Evolutionary conservation across 306 rosid genomes (phyloP).

Genomic region (Cucurbita argyrosperma): DNA sequence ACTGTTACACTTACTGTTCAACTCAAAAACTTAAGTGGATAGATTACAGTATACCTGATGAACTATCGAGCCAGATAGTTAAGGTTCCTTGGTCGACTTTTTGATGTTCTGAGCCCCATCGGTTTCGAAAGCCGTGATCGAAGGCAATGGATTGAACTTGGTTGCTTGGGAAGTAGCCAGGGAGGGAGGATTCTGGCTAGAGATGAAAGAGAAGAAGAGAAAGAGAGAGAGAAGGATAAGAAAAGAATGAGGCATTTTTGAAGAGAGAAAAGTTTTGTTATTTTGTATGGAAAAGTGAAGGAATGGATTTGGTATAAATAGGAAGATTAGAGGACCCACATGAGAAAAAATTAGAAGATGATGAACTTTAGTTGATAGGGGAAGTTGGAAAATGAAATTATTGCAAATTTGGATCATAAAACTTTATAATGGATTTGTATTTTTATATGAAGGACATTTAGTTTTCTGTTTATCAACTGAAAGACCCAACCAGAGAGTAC

Average conservation of each 20-base stretch:
- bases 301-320: slow-evolving; percentile 2
- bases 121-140: slow-evolving; percentile 45
- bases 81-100: slow-evolving; percentile 37
- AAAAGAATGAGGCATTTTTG: slow-evolving; percentile 20
- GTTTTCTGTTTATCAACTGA: background rate
- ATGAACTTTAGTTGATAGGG: slow-evolving; percentile 2
- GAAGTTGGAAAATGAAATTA: background rate
- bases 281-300: background rate
- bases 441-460: background rate
- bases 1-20: too few species aligned
- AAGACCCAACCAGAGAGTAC: background rate
- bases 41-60: slow-evolving; percentile 30
- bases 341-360: background rate
- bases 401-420: background rate
- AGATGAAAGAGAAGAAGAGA: slow-evolving; percentile 16
- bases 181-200: slow-evolving; percentile 65
- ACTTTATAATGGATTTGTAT: background rate
- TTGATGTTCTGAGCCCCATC: slow-evolving; percentile 81
- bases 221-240: slow-evolving; percentile 16
- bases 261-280: background rate
- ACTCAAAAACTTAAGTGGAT: background rate
- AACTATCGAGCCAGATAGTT: slow-evolving; percentile 59
- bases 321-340: slow-evolving; percentile 1
- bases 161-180: slow-evolving; percentile 62
- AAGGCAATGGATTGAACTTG: slow-evolving; percentile 34